phyloP scores from a whole-genome alignment of 345 rosid species.

The Sapria himalayana region DNA sequence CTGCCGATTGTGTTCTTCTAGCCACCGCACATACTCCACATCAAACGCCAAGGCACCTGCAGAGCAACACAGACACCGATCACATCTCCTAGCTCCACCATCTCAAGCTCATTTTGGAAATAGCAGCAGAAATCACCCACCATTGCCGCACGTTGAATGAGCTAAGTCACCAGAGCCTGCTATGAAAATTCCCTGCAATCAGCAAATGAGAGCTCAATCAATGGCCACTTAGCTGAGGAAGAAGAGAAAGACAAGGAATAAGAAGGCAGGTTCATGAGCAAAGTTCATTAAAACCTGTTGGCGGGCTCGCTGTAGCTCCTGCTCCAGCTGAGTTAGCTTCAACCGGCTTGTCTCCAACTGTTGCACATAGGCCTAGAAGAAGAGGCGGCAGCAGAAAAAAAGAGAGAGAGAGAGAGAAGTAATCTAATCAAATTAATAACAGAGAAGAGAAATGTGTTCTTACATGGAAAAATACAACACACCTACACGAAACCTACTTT shows the following conservation, averaged over 20 bases:
- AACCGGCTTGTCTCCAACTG: slow-evolving; percentile 84
- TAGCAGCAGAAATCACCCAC: slow-evolving; percentile 14
- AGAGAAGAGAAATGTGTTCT: too few species aligned
- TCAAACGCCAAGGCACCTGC: slow-evolving; percentile 86
- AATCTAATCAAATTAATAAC: too few species aligned
- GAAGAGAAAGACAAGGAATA: slow-evolving; percentile 1
- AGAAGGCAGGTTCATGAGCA: not conserved
- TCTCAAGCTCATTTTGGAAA: not conserved
- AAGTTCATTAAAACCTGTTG: slow-evolving; percentile 44
- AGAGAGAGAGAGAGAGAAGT: not conserved
- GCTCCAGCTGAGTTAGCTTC: slow-evolving; percentile 76
- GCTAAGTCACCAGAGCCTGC: slow-evolving; percentile 82
- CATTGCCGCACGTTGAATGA: slow-evolving; percentile 80
- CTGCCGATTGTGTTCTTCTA: slow-evolving; percentile 58
- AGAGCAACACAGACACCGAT: slow-evolving; percentile 3
- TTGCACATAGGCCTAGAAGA: slow-evolving; percentile 69
- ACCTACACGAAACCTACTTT: slow-evolving; percentile 24
- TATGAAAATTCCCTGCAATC: slow-evolving; percentile 45
- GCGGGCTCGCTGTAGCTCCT: slow-evolving; percentile 87
- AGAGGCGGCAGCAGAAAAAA: slow-evolving; percentile 5
- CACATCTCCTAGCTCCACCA: not conserved
- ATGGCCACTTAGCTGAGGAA: not conserved
- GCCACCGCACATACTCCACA: slow-evolving; percentile 70
- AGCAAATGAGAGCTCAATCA: too few species aligned
- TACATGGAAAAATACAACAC: slow-evolving; percentile 3